These are phyloP conservation scores for Boletus sp. DNA, from an alignment of 768 basidiomycete genomes.

Conservation along the genomic window DNA sequence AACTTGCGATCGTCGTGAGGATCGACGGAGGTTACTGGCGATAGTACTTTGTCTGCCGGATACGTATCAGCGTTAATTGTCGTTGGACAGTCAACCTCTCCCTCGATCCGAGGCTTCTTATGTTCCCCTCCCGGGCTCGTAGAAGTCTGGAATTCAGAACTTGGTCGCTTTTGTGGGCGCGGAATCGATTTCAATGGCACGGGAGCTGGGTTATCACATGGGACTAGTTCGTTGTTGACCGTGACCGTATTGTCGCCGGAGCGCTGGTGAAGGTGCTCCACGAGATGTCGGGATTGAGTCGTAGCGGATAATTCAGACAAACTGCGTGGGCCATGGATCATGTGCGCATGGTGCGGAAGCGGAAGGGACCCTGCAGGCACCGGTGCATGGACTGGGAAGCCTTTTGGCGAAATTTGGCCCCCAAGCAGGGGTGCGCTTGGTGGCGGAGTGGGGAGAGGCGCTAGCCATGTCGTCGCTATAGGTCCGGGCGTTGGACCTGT, in stretches of 20 bases:
- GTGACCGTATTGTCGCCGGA: neutral
- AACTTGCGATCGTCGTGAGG: neutral
- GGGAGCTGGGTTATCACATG: neutral
- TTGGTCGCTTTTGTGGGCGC: constrained; percentile 19
- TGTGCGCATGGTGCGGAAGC: constrained; percentile 3
- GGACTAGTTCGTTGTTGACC: neutral
- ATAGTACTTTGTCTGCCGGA: neutral
- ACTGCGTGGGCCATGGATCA: neutral
- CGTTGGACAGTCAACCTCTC: neutral
- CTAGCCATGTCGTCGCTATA: constrained; percentile 14
- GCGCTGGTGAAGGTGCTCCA: neutral
- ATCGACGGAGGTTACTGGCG: neutral
- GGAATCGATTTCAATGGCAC: neutral
- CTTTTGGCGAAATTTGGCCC: constrained; percentile 7
- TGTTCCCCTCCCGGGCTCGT: constrained; percentile 7
- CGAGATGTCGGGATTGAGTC: neutral
- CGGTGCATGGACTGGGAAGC: constrained; percentile 12
- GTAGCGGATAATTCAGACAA: constrained; percentile 1
- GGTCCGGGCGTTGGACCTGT: constrained; percentile 3
- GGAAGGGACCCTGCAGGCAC: constrained; percentile 9
- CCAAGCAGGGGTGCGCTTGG: constrained; percentile 6
- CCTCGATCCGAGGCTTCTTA: constrained; percentile 24
- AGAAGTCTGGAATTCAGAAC: constrained; percentile 6
- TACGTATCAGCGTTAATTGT: neutral
- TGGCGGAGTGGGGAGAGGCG: constrained; percentile 23